phyloP scores from a whole-genome alignment of 1,284 basidiomycete genomes.

The Marasmius fiardii region DNA sequence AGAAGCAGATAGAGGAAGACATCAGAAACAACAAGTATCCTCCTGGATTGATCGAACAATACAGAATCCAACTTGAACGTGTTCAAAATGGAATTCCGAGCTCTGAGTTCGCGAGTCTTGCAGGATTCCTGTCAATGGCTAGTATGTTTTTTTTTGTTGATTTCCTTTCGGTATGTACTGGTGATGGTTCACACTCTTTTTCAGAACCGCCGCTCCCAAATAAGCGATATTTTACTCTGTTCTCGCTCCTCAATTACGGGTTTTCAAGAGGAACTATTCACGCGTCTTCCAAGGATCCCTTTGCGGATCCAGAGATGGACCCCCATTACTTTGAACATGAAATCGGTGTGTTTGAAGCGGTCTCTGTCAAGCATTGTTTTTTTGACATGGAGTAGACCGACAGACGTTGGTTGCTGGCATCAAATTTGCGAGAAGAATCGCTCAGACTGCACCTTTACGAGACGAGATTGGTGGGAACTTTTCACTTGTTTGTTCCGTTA shows the following conservation, averaged over 20 bases:
- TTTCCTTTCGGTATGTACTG: no score
- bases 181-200: neutral
- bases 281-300: conserved; percentile 35
- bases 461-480: conserved; percentile 7
- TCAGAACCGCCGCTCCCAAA: conserved; percentile 25
- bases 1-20: conserved; percentile 20
- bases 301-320: conserved; percentile 39
- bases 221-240: conserved; percentile 31
- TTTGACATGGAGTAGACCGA: conserved; percentile 5
- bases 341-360: conserved; percentile 28
- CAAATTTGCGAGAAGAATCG: conserved; percentile 9
- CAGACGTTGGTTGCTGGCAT: conserved; percentile 8
- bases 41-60: conserved; percentile 30
- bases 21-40: conserved; percentile 21
- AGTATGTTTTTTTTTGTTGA: neutral
- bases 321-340: conserved; percentile 46
- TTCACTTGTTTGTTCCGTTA: no score
- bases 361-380: neutral
- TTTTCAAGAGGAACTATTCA: conserved; percentile 42
- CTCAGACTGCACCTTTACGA: conserved; percentile 6
- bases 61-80: conserved; percentile 30
- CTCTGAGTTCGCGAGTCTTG: conserved; percentile 27
- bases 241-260: conserved; percentile 27
- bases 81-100: conserved; percentile 22
- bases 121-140: conserved; percentile 14